phyloP scores from a whole-genome alignment of 2,329 filamentous ascomycete genomes.

The Ascochyta viciae-villosae region DNA sequence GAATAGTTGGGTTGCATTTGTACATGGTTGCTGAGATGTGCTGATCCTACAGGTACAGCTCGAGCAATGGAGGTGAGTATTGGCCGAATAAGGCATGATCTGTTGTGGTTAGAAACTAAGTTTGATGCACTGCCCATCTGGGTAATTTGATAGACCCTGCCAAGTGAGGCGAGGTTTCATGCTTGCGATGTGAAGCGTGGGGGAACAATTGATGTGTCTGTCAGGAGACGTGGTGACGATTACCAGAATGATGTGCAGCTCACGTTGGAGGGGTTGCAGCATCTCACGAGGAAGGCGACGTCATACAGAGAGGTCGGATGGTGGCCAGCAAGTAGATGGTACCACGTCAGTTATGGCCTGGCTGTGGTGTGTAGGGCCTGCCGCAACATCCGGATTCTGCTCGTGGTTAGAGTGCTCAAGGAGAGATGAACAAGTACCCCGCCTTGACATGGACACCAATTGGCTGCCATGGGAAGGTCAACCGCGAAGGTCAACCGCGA shows the following conservation, averaged over 20 bases:
- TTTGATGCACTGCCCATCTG: conserved; percentile 6
- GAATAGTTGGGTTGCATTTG: not conserved
- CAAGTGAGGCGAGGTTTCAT: conserved; percentile 20
- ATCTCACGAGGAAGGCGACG: conserved; percentile 2
- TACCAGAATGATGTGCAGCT: not conserved
- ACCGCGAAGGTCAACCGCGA: not conserved
- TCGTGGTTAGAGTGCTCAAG: conserved; percentile 5
- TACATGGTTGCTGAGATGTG: not conserved
- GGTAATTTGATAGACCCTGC: conserved; percentile 15
- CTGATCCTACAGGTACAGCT: not conserved
- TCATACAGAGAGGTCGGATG: conserved; percentile 13
- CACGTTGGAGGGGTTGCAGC: not conserved
- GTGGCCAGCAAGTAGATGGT: not conserved
- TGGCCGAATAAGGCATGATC: not conserved
- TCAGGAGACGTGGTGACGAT: not conserved
- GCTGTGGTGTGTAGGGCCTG: not conserved
- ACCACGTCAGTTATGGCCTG: not conserved
- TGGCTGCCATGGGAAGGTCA: not conserved
- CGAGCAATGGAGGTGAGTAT: not conserved
- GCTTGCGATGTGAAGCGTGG: conserved; percentile 11
- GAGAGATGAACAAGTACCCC: conserved; percentile 11
- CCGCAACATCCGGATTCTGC: conserved; percentile 6
- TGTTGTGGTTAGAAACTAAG: not conserved
- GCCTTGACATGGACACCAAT: conserved; percentile 2
- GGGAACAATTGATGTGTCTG: not conserved